A percentile compares a stretch with the other conserved stretches of the same genome.
These are phyloP conservation scores for Gossypium herbaceum DNA, from an alignment of 345 rosid species.

Conservation along the genomic window DNA sequence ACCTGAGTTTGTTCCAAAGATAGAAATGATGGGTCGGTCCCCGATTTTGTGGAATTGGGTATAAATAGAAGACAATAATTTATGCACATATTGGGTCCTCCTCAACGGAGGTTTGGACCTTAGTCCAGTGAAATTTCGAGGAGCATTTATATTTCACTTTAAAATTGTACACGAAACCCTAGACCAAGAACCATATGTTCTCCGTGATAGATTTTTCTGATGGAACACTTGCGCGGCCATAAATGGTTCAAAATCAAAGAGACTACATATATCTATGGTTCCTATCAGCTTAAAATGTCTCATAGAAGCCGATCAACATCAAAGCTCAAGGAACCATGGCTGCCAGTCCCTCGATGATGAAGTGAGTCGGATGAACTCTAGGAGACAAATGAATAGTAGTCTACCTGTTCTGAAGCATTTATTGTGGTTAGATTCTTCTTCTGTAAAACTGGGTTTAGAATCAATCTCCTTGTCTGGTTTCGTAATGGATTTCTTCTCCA, in stretches of 20 bases:
- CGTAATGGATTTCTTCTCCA: slow-evolving; percentile 77
- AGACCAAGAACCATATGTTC: slow-evolving; percentile 19
- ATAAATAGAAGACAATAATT: neutral
- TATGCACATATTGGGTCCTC: neutral
- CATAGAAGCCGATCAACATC: neutral
- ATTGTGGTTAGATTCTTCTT: slow-evolving; percentile 42
- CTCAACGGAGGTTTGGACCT: neutral
- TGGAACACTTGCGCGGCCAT: neutral
- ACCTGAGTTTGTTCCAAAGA: neutral
- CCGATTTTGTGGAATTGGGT: neutral
- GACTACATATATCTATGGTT: slow-evolving; percentile 7
- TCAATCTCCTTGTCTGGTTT: slow-evolving; percentile 43
- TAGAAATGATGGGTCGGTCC: neutral
- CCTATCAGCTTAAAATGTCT: slow-evolving; percentile 17
- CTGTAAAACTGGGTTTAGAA: slow-evolving; percentile 51
- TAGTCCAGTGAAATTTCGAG: neutral
- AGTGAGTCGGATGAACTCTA: neutral
- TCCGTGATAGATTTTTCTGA: neutral
- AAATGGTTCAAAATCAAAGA: slow-evolving; percentile 16
- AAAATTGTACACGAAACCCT: slow-evolving; percentile 15
- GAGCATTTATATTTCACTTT: neutral
- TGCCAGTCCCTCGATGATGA: neutral
- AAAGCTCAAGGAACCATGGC: slow-evolving; percentile 10
- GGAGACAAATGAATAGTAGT: slow-evolving; percentile 4
- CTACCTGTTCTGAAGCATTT: slow-evolving; percentile 51